Percentiles rank a stretch among this genome's conserved stretches.
Evolutionary conservation across 2,329 filamentous ascomycete species (phyloP).

Genomic region (Microascus cirrosus): DNA sequence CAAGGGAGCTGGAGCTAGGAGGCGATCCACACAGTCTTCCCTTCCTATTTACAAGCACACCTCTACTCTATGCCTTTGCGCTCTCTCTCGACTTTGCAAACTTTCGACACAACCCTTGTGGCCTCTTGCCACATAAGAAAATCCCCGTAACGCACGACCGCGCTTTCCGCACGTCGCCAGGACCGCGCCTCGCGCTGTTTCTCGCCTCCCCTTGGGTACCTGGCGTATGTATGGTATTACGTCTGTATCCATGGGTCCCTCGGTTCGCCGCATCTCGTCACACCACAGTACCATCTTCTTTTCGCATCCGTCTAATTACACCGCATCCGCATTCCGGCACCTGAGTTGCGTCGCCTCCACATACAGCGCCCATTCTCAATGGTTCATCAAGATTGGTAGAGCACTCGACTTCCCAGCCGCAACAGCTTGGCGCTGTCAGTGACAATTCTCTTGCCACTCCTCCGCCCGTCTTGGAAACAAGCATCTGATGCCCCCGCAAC

Average conservation of each 20-base stretch:
- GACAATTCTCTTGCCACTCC: not conserved
- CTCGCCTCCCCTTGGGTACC: not conserved
- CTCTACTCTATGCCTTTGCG: too few species aligned
- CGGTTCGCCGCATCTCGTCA: not conserved
- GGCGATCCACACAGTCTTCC: too few species aligned
- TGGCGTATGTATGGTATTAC: not conserved
- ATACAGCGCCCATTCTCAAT: not conserved
- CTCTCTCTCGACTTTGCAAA: too few species aligned
- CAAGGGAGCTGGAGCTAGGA: too few species aligned
- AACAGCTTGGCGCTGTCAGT: not conserved
- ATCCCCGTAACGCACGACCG: not conserved
- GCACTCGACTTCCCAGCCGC: not conserved
- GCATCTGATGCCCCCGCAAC: not conserved
- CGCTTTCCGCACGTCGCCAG: not conserved
- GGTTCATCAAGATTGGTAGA: not conserved
- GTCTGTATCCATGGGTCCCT: not conserved
- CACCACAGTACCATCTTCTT: not conserved
- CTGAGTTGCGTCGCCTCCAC: not conserved
- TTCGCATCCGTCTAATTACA: not conserved
- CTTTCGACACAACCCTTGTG: too few species aligned
- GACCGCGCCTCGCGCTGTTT: not conserved
- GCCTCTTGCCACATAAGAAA: not conserved
- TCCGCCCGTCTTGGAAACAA: not conserved
- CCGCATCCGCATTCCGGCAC: not conserved
- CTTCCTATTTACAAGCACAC: too few species aligned